Base-by-base conservation (phyloP, 192 early-diverging fungal genomes). In the Ramicandelaber brevisporus region DNA sequence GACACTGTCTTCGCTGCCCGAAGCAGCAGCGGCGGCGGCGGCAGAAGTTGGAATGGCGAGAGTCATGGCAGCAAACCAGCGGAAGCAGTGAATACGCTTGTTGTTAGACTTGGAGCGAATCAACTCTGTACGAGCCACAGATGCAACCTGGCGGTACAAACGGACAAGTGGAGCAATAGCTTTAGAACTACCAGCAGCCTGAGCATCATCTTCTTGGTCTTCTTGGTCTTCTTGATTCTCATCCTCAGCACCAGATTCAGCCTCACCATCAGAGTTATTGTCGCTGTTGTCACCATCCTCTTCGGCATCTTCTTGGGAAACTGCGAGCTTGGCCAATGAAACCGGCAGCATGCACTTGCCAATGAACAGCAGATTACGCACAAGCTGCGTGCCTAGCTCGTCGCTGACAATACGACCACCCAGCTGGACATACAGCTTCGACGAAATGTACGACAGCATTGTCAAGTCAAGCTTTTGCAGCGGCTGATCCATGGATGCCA, bases 341-440 rank as follows among this genome's bases (percentile, higher is more conserved):
- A 36, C 41, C 6, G 41, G 37, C 29, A 47, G 20, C 42, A 75
- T 73, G 43, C 68, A 66, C 36, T 78, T 80, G 26, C 72, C 81
- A 27, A 92, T 51, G 52, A 86, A 96, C 40, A 80, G 75, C 34
- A 95, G 40, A 48, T 96, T 96, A 62, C 93, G 89, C 20, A 86
- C 73, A 27, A 86, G 46, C 48, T 92, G 86, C 34, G 61, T 74
- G 3, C 75, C 80, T 16, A 83, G 63, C 14, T 92, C 88, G 17
- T 62, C 50, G 17, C 70, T 55, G 16, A 93, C 19, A 33, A 46
- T 56, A 7, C 50, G 41, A 27, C 72, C 65, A 36, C 62, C 66
- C 5, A 85, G 50, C 33, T 85, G 80, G 20, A 59, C 52, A 8
- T 55, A 36, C 31, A 73, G 47, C 2, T 44, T 41, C 17, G 49